Percentiles rank a stretch among this genome's conserved stretches.
phyloP scores from a whole-genome alignment of 2,329 filamentous ascomycete genomes.

The Cercospora sojina region DNA sequence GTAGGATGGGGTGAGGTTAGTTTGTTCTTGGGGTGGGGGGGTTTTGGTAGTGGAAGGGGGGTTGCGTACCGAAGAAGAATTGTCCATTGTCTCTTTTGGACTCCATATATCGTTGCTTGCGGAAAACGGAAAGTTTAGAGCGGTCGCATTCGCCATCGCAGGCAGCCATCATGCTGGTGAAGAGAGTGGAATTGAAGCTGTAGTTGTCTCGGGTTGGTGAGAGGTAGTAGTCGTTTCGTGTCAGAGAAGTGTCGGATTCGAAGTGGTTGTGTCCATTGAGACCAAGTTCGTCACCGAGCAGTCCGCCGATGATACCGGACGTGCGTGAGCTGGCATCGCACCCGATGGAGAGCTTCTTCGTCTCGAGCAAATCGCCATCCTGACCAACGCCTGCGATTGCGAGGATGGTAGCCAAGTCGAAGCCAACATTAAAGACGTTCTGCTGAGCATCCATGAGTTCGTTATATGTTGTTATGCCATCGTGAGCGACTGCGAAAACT shows the following conservation, averaged over 20 bases:
- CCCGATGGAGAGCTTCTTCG: neutral
- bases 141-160: neutral
- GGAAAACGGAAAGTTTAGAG: neutral
- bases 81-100: neutral
- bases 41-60: too few relatives aligned
- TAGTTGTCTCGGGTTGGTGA: neutral
- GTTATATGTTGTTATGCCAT: neutral
- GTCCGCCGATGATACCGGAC: neutral
- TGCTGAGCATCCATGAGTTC: neutral
- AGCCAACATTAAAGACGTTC: neutral
- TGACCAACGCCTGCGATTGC: neutral
- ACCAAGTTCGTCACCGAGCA: neutral
- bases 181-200: neutral
- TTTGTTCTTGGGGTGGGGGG: too few relatives aligned
- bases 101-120: neutral
- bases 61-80: neutral
- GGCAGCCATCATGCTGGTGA: neutral
- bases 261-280: neutral
- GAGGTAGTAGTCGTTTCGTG: neutral
- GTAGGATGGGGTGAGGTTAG: neutral
- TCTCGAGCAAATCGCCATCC: neutral
- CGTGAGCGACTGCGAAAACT: neutral
- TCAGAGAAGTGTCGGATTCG: neutral
- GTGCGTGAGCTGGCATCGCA: neutral
- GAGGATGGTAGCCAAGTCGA: neutral